Evolutionary conservation across 116 monocot genomes (phyloP), one percentile per base, ranked within the genome.

Genomic region (Dioscorea cayenensis): DNA sequence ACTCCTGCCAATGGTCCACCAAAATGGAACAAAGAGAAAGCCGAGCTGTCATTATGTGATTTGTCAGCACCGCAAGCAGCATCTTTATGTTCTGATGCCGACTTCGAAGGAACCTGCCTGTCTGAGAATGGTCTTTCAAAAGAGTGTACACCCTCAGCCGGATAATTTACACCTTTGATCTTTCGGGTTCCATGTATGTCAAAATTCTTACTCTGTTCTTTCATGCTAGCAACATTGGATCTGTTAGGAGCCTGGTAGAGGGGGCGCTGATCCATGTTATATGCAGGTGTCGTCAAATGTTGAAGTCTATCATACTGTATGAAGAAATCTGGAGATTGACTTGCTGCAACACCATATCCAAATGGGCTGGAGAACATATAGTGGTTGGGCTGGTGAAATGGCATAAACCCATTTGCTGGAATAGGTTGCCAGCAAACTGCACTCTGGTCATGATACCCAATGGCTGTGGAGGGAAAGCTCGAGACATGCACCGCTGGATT

Each of bases 21-120:
- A 70, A 81, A 97, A 74, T 97, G 96, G 68, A 97, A 97, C 68
- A 97, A 72, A 22, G 96, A 97, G 81, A 97, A 97, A 20, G 90
- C 75, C 19, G 77, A 65, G 35, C 28, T 72, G 18, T 65, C 71
- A 28, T 80, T 71, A 20, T 71, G 43, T 22, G 43, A 70, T 71
- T 74, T 73, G 8, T 63, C 65, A 76, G 59, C 49, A 52, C 72
- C 68, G 16, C 59, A 65, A 18, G 29, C 51, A 32, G 27, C 63
- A 51, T 51, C 76, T 58, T 77, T 75, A 68, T 78, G 68, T 62
- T 17, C 66, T 36, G 25, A 35, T 32, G 64, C 71, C 14, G 69
- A 48, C 51, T 70, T 78, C 5, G 72, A 59, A 58, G 79, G 43
- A 10, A 18, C n/a, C 10, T 79, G 72, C 48, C 71, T 72, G 5